Conservation (phyloP, 257 asterid species). For the Penstemon eatonii region DNA sequence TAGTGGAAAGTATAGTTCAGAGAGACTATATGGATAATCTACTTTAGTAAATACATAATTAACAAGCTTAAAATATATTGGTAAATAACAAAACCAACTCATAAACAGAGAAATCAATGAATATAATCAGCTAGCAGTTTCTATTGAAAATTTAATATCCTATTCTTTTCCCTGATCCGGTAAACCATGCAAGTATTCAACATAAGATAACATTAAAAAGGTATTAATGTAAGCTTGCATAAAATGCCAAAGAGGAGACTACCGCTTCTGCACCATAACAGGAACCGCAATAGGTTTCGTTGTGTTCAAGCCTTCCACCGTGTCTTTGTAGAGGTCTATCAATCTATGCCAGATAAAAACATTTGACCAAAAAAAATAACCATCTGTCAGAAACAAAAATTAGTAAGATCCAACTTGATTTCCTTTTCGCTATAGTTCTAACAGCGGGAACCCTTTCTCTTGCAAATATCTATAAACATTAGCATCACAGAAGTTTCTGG, state of each 20-base stretch:
- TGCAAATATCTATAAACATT: slow-evolving; percentile 7
- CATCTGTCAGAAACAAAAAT: slow-evolving; percentile 25
- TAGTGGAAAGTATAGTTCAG: neutral
- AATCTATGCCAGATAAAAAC: slow-evolving; percentile 47
- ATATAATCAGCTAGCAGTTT: neutral
- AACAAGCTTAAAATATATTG: neutral
- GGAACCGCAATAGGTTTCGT: slow-evolving; percentile 98
- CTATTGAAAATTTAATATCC: neutral
- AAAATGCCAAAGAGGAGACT: slow-evolving; percentile 12
- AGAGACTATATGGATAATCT: slow-evolving; percentile 15
- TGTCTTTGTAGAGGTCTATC: slow-evolving; percentile 86
- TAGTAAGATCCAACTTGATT: slow-evolving; percentile 8
- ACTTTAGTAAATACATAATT: neutral
- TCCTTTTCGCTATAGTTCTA: slow-evolving; percentile 5
- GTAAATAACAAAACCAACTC: neutral
- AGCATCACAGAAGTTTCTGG: slow-evolving; percentile 21
- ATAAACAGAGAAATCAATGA: neutral
- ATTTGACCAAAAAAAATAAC: slow-evolving; percentile 4
- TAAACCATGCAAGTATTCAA: slow-evolving; percentile 14
- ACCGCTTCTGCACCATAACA: slow-evolving; percentile 96
- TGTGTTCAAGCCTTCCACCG: slow-evolving; percentile 96
- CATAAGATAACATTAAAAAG: neutral
- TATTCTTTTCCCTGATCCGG: neutral
- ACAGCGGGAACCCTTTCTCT: neutral
- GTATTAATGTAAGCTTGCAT: slow-evolving; percentile 6